phyloP scores from a whole-genome alignment of 805 yeast species.

The Metschnikowia bowlesiae region DNA sequence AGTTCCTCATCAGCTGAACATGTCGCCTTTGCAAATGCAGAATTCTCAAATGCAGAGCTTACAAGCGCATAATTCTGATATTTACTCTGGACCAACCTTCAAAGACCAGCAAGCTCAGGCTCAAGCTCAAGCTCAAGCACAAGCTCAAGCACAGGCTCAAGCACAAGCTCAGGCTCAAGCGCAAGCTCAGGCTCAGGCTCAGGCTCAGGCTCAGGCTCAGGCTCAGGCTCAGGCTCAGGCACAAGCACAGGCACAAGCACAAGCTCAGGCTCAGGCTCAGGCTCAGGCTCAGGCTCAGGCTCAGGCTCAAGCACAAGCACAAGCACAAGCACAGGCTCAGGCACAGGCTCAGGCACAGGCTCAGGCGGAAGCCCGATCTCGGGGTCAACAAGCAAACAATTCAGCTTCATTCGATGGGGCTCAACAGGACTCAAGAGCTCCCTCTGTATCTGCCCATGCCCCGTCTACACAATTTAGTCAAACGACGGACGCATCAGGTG shows the following conservation, averaged over 20 bases:
- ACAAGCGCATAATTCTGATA: neutral
- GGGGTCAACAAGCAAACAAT: neutral
- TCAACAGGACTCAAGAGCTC: neutral
- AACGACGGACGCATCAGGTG: neutral
- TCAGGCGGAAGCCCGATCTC: neutral
- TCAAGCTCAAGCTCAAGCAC: neutral
- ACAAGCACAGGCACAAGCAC: slow-evolving; percentile 5
- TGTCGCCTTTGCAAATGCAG: neutral
- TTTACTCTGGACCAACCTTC: neutral
- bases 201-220: slow-evolving; percentile 6
- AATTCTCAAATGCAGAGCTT: neutral
- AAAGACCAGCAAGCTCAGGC: neutral
- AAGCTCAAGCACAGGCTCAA: no score
- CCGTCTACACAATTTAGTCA: slow-evolving; percentile 8
- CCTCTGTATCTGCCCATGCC: slow-evolving; percentile 9
- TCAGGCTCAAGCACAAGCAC: slow-evolving; percentile 1
- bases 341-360: neutral
- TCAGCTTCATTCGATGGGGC: neutral
- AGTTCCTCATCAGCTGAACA: neutral
- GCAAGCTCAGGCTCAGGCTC: slow-evolving; percentile 2
- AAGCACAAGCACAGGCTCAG: neutral
- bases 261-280: neutral
- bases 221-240: slow-evolving; percentile 1
- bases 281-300: neutral
- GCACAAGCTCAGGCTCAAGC: neutral